phyloP scores from a whole-genome alignment of 495 filamentous ascomycete species.

The Hypomontagnella monticulosa region DNA sequence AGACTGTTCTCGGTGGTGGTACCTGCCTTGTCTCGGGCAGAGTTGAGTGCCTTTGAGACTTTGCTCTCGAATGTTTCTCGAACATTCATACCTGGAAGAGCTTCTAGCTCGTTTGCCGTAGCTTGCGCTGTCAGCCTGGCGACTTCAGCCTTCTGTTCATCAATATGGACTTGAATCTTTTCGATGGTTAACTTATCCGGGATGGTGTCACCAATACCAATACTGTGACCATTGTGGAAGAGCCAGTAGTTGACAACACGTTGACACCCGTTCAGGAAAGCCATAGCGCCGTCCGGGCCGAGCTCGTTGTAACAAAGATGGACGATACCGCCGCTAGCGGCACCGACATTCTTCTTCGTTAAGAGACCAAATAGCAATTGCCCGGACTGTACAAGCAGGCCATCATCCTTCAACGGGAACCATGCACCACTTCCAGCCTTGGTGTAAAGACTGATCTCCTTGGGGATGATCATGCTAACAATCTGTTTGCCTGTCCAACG shows the following conservation, averaged over 20 bases:
- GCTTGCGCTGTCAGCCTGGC: slow-evolving; percentile 75
- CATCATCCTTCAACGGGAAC: slow-evolving; percentile 78
- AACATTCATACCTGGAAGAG: slow-evolving; percentile 95
- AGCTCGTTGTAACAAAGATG: slow-evolving; percentile 97
- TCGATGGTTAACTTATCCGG: slow-evolving; percentile 83
- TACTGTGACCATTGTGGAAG: slow-evolving; percentile 96
- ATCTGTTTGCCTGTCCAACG: slow-evolving; percentile 99
- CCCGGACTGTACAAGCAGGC: slow-evolving; percentile 82
- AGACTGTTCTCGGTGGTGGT: slow-evolving; percentile 88
- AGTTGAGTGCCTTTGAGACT: slow-evolving; percentile 92
- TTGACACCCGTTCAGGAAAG: slow-evolving; percentile 95
- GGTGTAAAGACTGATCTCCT: slow-evolving; percentile 82
- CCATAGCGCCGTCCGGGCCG: slow-evolving; percentile 81
- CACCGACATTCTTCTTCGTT: slow-evolving; percentile 93
- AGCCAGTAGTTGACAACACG: slow-evolving; percentile 96
- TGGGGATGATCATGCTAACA: slow-evolving; percentile 89
- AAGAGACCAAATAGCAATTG: slow-evolving; percentile 91
- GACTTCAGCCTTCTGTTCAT: slow-evolving; percentile 82
- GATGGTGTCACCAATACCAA: slow-evolving; percentile 98
- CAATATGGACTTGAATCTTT: slow-evolving; percentile 82
- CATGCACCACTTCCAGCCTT: slow-evolving; percentile 64
- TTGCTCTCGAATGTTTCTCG: slow-evolving; percentile 97
- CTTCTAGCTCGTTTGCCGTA: slow-evolving; percentile 84
- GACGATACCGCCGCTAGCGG: slow-evolving; percentile 84
- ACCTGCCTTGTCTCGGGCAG: slow-evolving; percentile 94